Conservation (phyloP, 495 filamentous ascomycete genomes). For the Echria macrotheca region DNA sequence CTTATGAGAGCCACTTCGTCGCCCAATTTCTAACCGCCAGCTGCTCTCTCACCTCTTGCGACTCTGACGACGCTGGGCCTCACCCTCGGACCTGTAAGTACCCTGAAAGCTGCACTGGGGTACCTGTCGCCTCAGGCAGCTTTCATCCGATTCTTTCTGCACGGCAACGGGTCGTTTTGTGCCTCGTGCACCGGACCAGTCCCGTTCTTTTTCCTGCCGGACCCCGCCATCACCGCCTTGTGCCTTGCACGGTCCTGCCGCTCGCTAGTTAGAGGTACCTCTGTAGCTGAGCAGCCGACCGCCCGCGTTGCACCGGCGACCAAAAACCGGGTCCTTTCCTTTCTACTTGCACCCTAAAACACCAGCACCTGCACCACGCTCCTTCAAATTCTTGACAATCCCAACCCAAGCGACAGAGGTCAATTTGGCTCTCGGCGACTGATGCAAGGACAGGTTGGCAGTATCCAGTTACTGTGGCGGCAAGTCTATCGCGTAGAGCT, state of each 20-base stretch:
- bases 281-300: conserved; percentile 23
- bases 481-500: conserved; percentile 2
- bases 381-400: too few species aligned
- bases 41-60: conserved; percentile 11
- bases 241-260: conserved; percentile 19
- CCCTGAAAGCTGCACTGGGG: too few species aligned
- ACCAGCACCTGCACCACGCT: too few species aligned
- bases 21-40: not conserved
- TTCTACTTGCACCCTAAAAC: conserved; percentile 2
- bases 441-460: conserved; percentile 12
- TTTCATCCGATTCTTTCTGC: too few species aligned
- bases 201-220: too few species aligned
- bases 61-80: conserved; percentile 14
- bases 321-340: conserved; percentile 16
- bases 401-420: too few species aligned
- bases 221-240: conserved; percentile 23
- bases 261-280: too few species aligned
- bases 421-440: conserved; percentile 5
- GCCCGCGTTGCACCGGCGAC: conserved; percentile 36
- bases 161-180: too few species aligned
- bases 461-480: conserved; percentile 19
- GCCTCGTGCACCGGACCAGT: too few species aligned
- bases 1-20: conserved; percentile 20
- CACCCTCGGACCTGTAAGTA: conserved; percentile 20
- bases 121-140: too few species aligned